Conservation (phyloP, 345 rosid genomes). For the Bruguiera gymnorhiza region DNA sequence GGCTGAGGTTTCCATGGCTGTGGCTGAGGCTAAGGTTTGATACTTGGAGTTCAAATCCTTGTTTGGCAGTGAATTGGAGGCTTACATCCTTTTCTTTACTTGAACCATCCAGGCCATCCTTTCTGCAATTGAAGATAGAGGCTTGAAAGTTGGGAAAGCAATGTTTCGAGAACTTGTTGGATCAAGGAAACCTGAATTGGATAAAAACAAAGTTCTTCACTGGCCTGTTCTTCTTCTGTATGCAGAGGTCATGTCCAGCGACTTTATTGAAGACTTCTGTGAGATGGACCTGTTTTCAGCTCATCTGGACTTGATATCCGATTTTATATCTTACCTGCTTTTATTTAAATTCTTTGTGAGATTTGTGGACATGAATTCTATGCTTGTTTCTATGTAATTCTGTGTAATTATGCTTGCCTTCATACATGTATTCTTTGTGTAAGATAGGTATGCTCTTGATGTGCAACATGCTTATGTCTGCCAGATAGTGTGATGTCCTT, state of each 20-base stretch:
- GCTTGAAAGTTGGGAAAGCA: conserved; percentile 74
- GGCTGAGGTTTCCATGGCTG: conserved; percentile 56
- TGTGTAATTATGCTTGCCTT: no score
- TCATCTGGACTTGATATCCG: conserved; percentile 91
- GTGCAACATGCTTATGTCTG: not conserved
- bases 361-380: no score
- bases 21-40: conserved; percentile 69
- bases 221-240: conserved; percentile 91
- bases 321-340: conserved; percentile 14
- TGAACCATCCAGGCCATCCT: conserved; percentile 46
- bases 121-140: conserved; percentile 64
- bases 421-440: no score
- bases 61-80: not conserved
- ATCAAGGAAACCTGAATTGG: conserved; percentile 65
- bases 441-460: not conserved
- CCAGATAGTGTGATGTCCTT: conserved; percentile 42
- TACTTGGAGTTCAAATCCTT: conserved; percentile 14
- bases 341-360: no score
- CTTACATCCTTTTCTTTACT: conserved; percentile 6
- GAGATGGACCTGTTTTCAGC: conserved; percentile 76
- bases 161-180: conserved; percentile 73
- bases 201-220: conserved; percentile 68
- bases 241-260: conserved; percentile 89
- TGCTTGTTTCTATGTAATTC: no score
- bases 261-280: conserved; percentile 83